Evolutionary conservation across 306 rosid genomes (phyloP).

Genomic region (Castanea sativa): DNA sequence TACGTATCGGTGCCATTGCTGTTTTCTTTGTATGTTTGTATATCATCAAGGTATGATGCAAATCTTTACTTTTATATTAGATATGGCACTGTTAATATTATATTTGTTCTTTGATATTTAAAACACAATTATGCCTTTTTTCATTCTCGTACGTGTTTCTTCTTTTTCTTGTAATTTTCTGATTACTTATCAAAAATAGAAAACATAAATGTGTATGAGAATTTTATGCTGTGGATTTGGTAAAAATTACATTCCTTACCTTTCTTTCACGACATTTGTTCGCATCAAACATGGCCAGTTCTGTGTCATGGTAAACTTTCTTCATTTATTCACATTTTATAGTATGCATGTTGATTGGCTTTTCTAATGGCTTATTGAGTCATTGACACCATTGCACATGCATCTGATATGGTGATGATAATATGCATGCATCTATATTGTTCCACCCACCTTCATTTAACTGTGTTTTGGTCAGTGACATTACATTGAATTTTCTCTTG

Average conservation of each 20-base stretch:
- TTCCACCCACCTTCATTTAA: constrained; percentile 7
- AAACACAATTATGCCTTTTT: background rate
- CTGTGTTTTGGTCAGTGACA: constrained; percentile 21
- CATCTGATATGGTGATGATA: background rate
- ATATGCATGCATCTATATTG: background rate
- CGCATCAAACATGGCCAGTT: too few species aligned
- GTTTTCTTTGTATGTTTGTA: background rate
- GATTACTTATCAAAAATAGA: background rate
- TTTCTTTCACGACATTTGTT: too few species aligned
- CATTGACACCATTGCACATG: background rate
- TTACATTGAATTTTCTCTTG: constrained; percentile 34
- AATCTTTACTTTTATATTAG: background rate
- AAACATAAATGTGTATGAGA: background rate
- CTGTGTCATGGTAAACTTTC: too few species aligned
- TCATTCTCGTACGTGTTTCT: background rate
- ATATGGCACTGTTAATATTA: background rate
- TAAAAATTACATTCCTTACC: background rate
- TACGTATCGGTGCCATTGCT: background rate
- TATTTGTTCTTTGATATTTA: background rate
- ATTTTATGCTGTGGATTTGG: background rate
- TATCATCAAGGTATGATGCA: background rate
- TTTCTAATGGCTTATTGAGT: too few species aligned
- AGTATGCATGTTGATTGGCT: background rate
- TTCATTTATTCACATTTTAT: background rate
- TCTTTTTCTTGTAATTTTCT: background rate